Evolutionary conservation across 306 rosid species (phyloP).

Genomic region (Neltuma alba): DNA sequence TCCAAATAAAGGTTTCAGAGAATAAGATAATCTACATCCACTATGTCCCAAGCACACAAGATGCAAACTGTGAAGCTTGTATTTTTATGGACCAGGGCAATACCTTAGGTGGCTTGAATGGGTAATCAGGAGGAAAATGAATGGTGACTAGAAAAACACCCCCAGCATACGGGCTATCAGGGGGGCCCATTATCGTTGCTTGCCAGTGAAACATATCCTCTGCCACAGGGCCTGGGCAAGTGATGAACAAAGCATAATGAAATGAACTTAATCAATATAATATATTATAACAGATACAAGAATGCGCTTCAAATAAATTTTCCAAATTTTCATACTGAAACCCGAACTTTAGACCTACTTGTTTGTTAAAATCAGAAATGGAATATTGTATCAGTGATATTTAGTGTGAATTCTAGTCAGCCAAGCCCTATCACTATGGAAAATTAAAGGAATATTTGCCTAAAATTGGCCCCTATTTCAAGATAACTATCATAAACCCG

Average conservation of each 20-base stretch:
- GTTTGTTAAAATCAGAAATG: neutral
- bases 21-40: constrained; percentile 9
- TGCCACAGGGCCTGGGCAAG: constrained; percentile 72
- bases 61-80: neutral
- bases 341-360: neutral
- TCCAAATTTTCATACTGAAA: neutral
- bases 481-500: too few relatives aligned
- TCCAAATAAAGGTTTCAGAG: neutral
- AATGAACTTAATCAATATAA: neutral
- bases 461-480: too few relatives aligned
- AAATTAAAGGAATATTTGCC: neutral
- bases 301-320: neutral
- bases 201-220: constrained; percentile 96
- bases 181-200: constrained; percentile 89
- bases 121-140: constrained; percentile 92
- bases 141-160: constrained; percentile 80
- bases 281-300: neutral
- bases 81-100: neutral
- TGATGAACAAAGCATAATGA: constrained; percentile 18
- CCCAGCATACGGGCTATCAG: constrained; percentile 87
- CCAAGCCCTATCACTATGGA: neutral
- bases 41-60: neutral
- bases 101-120: constrained; percentile 89
- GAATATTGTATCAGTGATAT: neutral
- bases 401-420: constrained; percentile 6